phyloP scores from a whole-genome alignment of 257 asterid genomes.

The Hygrophila difformis region DNA sequence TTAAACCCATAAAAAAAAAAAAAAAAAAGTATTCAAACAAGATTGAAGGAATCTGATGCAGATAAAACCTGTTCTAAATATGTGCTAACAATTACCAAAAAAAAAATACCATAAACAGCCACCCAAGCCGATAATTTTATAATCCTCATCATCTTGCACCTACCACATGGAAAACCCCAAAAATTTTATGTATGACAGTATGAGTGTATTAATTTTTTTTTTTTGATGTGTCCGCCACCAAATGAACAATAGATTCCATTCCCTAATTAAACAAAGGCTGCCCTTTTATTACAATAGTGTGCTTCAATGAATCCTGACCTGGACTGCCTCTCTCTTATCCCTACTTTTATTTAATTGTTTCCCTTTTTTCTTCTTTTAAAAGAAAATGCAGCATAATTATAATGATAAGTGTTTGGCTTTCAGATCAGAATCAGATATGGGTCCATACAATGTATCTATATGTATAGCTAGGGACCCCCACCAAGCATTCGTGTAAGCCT shows the following conservation, averaged over 20 bases:
- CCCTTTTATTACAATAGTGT: not conserved
- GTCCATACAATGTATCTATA: no score
- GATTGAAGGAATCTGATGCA: slow-evolving; percentile 40
- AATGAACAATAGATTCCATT: slow-evolving; percentile 62
- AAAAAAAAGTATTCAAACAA: no score
- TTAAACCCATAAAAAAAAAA: no score
- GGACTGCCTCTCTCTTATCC: not conserved
- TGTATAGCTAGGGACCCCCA: no score
- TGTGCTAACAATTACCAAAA: not conserved
- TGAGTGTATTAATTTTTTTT: no score
- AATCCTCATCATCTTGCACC: slow-evolving; percentile 31
- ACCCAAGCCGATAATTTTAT: not conserved
- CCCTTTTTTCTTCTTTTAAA: no score
- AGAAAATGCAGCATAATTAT: no score
- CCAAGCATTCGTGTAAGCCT: no score
- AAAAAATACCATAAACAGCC: slow-evolving; percentile 12
- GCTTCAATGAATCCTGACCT: not conserved
- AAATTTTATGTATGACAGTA: no score
- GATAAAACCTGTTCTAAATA: slow-evolving; percentile 19
- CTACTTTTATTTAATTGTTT: no score
- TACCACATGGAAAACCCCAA: slow-evolving; percentile 42
- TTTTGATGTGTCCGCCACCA: slow-evolving; percentile 75
- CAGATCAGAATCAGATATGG: no score
- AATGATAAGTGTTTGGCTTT: no score
- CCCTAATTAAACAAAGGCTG: slow-evolving; percentile 16